Percentiles rank a stretch among this genome's conserved stretches.
Evolutionary conservation across 2,329 filamentous ascomycete species (phyloP).

Genomic region (Lasiodiplodia sp.): DNA sequence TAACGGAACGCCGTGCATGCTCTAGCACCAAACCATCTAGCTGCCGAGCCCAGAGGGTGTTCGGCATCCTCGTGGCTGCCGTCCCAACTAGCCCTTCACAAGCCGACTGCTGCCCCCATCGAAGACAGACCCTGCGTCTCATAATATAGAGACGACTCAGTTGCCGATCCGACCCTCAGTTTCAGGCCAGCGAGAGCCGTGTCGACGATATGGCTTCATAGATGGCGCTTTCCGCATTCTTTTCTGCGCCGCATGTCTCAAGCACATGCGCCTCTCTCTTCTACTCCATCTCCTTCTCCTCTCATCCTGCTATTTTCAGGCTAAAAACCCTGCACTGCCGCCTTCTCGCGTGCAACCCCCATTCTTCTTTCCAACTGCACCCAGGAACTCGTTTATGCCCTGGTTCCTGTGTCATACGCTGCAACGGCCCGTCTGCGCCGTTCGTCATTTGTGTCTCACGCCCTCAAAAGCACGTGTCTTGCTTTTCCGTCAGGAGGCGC

Average conservation of each 20-base stretch:
- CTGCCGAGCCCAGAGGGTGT: background rate
- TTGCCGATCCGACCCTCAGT: constrained; percentile 11
- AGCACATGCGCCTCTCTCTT: background rate
- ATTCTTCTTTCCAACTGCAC: background rate
- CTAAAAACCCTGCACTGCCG: constrained; percentile 6
- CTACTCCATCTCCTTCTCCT: background rate
- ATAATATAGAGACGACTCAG: constrained; percentile 26
- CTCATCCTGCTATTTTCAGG: background rate
- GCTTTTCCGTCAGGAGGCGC: constrained; percentile 15
- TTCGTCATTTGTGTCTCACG: constrained; percentile 27
- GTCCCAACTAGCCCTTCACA: constrained; percentile 2
- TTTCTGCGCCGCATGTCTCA: background rate
- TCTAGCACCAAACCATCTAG: constrained; percentile 16
- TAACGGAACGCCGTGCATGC: constrained; percentile 19
- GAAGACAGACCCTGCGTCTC: constrained; percentile 19
- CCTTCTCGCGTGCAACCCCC: constrained; percentile 8
- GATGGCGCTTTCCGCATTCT: background rate
- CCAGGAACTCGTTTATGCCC: constrained; percentile 15
- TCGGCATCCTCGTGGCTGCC: background rate
- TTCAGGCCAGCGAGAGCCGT: background rate
- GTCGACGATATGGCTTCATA: background rate
- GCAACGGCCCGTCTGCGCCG: constrained; percentile 26
- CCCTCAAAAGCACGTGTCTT: constrained; percentile 16
- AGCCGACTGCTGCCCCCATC: constrained; percentile 3
- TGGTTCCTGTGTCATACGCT: constrained; percentile 23